Percentiles rank a stretch among this genome's conserved stretches.
Conservation (phyloP, 192 early-diverging fungal genomes). For the Coemansia sp. region DNA sequence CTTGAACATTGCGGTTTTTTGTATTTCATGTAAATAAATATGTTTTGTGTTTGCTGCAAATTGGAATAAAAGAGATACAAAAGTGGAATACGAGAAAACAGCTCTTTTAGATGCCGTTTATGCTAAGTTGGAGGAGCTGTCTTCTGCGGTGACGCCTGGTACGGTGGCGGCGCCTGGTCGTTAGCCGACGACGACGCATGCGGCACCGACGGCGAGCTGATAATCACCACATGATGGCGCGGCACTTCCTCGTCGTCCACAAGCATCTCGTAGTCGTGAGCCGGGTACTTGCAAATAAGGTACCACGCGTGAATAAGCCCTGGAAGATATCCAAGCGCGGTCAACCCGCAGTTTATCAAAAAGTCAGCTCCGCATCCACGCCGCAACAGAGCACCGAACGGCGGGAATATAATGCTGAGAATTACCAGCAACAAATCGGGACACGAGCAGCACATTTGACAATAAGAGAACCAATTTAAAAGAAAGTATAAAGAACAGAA, state of each 20-base stretch:
- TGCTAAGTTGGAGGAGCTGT: conserved; percentile 4
- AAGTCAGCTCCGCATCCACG: conserved; percentile 66
- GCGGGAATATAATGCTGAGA: conserved; percentile 61
- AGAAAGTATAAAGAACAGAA: background rate
- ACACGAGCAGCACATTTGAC: conserved; percentile 42
- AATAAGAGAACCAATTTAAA: background rate
- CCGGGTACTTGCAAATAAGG: conserved; percentile 60
- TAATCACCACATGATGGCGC: conserved; percentile 34
- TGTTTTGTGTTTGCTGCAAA: background rate
- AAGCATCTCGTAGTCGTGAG: conserved; percentile 52
- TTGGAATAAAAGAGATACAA: background rate
- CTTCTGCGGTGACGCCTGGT: conserved; percentile 24
- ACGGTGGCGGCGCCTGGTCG: conserved; percentile 38
- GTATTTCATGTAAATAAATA: conserved; percentile 2
- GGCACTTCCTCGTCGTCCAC: conserved; percentile 40
- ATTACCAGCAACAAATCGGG: conserved; percentile 52
- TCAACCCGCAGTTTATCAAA: conserved; percentile 71
- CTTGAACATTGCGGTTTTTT: background rate
- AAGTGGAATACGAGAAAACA: too few species aligned
- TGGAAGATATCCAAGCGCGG: conserved; percentile 68
- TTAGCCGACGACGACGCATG: conserved; percentile 4
- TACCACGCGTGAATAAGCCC: conserved; percentile 73
- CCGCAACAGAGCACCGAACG: conserved; percentile 64
- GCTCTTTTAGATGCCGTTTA: background rate
- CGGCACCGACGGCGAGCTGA: conserved; percentile 21